phyloP scores from a whole-genome alignment of 768 basidiomycete genomes.

The Scleroderma bovista region DNA sequence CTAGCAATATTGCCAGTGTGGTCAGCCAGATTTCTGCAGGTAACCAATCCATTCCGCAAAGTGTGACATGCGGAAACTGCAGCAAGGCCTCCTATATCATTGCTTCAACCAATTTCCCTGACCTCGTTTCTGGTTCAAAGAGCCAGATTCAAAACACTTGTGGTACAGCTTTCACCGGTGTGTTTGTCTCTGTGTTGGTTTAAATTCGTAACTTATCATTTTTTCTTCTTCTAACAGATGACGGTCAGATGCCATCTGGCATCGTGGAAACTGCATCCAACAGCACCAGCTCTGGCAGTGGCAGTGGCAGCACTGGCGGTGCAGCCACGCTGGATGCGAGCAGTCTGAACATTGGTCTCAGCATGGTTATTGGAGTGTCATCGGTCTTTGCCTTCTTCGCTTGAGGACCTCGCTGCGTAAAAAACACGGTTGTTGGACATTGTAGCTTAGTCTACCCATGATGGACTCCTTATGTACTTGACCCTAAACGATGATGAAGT shows the following conservation, averaged over 20 bases:
- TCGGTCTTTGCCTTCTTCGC: conserved; percentile 32
- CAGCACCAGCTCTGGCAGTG: conserved; percentile 8
- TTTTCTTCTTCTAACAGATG: conserved; percentile 17
- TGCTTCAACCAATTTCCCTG: conserved; percentile 32
- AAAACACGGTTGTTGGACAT: background rate
- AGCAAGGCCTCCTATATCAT: conserved; percentile 47
- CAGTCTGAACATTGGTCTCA: conserved; percentile 20
- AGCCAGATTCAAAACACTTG: conserved; percentile 33
- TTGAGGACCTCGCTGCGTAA: too few species aligned
- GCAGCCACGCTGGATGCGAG: conserved; percentile 16
- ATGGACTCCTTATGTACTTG: background rate
- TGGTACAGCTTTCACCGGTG: conserved; percentile 50
- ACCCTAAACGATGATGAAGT: background rate
- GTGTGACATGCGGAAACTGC: conserved; percentile 50
- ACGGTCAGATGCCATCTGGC: conserved; percentile 25
- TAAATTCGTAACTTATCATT: background rate
- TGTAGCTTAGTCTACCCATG: too few species aligned
- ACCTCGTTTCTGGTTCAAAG: conserved; percentile 22
- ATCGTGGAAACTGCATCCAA: conserved; percentile 21
- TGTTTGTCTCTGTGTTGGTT: conserved; percentile 8
- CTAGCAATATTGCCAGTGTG: conserved; percentile 14
- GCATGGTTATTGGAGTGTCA: conserved; percentile 28
- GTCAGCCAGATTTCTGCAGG: conserved; percentile 7
- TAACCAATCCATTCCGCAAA: conserved; percentile 22
- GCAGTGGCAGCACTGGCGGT: conserved; percentile 10